Evolutionary conservation across 2,329 filamentous ascomycete species (phyloP).

Genomic region (Teratosphaeria destructans): DNA sequence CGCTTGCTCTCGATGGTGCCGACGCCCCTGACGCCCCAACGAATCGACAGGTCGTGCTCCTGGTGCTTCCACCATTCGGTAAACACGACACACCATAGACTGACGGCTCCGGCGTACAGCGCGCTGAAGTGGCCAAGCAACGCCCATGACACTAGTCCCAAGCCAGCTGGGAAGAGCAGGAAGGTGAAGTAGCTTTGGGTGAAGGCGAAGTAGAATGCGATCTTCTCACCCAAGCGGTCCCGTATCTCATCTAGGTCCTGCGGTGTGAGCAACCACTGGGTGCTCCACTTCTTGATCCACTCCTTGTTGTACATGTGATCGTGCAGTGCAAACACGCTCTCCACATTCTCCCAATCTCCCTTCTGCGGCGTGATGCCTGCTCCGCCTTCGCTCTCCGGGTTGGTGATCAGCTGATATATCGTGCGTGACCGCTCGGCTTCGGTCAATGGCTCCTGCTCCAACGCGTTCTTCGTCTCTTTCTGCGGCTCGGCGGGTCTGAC

Average conservation of each 20-base stretch:
- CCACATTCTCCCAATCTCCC: constrained; percentile 40
- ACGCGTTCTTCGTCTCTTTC: constrained; percentile 57
- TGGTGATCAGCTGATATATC: constrained; percentile 64
- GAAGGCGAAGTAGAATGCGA: constrained; percentile 94
- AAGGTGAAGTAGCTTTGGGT: constrained; percentile 84
- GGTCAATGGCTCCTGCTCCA: constrained; percentile 65
- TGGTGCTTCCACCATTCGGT: constrained; percentile 96
- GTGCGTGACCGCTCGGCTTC: constrained; percentile 82
- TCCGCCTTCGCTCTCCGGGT: constrained; percentile 36
- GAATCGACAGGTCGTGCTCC: constrained; percentile 72
- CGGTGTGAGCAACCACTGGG: constrained; percentile 34
- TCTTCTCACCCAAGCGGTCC: constrained; percentile 45
- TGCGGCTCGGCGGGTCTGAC: constrained; percentile 68
- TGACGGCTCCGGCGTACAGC: constrained; percentile 66
- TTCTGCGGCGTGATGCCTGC: constrained; percentile 42
- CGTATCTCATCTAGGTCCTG: constrained; percentile 43
- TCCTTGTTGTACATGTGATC: constrained; percentile 43
- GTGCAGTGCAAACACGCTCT: constrained; percentile 40
- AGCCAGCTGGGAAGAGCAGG: constrained; percentile 66
- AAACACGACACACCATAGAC: constrained; percentile 80
- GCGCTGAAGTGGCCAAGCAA: constrained; percentile 77
- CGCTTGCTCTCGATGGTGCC: constrained; percentile 70
- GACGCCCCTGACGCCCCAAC: constrained; percentile 82
- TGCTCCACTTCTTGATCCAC: constrained; percentile 44
- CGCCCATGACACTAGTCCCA: constrained; percentile 69